phyloP scores from a whole-genome alignment of 1,139 yeast species.

The Ashbya aceris region DNA sequence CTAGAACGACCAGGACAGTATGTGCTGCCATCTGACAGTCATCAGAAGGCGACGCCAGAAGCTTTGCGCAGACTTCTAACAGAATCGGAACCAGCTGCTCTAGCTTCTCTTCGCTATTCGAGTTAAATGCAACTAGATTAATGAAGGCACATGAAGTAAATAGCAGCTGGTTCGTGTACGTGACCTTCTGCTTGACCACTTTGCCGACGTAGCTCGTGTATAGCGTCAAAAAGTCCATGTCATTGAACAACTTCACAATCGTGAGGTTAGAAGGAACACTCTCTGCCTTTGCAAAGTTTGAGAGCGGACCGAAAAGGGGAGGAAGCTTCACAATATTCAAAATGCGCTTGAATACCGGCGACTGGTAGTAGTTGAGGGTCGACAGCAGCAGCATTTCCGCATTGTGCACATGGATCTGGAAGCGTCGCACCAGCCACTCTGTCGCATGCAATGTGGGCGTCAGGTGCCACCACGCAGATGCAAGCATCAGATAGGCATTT shows the following conservation, averaged over 20 bases:
- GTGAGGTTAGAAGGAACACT: slow-evolving; percentile 61
- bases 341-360: slow-evolving; percentile 64
- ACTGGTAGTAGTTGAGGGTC: slow-evolving; percentile 66
- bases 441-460: slow-evolving; percentile 73
- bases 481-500: slow-evolving; percentile 59
- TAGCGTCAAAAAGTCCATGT: slow-evolving; percentile 55
- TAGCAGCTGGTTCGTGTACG: slow-evolving; percentile 65
- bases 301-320: slow-evolving; percentile 62
- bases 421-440: slow-evolving; percentile 93
- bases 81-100: slow-evolving; percentile 41
- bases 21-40: slow-evolving; percentile 80
- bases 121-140: slow-evolving; percentile 42
- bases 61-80: slow-evolving; percentile 48
- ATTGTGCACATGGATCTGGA: slow-evolving; percentile 75
- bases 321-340: slow-evolving; percentile 68
- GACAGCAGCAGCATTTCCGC: slow-evolving; percentile 63
- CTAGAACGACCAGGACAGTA: slow-evolving; percentile 68
- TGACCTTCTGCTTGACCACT: slow-evolving; percentile 43
- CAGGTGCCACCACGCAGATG: slow-evolving; percentile 57
- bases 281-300: slow-evolving; percentile 53
- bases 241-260: slow-evolving; percentile 65
- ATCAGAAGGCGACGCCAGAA: slow-evolving; percentile 41
- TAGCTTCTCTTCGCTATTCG: slow-evolving; percentile 34
- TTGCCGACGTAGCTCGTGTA: slow-evolving; percentile 52
- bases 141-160: slow-evolving; percentile 78